Base-by-base conservation (phyloP, 805 yeast genomes). In the Cyberlindnera galapagoensis region DNA sequence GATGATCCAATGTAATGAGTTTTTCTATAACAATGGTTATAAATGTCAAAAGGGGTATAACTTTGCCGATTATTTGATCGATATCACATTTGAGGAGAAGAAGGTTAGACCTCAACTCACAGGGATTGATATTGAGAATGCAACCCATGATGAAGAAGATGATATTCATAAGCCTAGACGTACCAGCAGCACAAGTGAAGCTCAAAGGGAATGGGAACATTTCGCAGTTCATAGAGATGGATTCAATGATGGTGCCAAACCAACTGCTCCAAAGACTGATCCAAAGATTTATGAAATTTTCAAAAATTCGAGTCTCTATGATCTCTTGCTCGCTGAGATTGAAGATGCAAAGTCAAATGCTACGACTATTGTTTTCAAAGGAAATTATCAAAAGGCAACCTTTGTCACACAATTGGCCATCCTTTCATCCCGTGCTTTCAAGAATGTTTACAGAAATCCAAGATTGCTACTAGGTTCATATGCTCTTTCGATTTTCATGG, bases 401-500 rank as follows among this genome's bases (percentile, higher is more conserved):
- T 63, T 85, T 43, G 39, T 62, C 4, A 65, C 71, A 11, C 97
- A 92, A 52, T 60, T 87, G 26, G 36, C 64, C n/a, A 78, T 92
- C 38, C 61, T 92, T 32, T 76, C 88, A 7, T 79, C 86, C 13
- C 70, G 98, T 49, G 82, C 96, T 0, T 90, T 92, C 65, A 87
- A 86, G 51, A 92, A 92, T 57, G 69, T 87, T 28, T 90, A 88
- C 63, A 70, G 98, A 52, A 88, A 88, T 57, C 98, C 98, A 8
- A 80, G 75, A 60, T 65, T 92, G n/a, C 67, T 92, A 33, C 54
- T 87, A 38, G 83, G 92, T 1, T 94, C 92, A 49, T 90, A 90
- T 51, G 62, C 80, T 2, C 64, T 90, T 38, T 80, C 96, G 0
- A 57, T 84, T 7, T 54, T 78, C 11, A 74, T 90, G 56, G 96